Evolutionary conservation across 805 yeast species (phyloP), one percentile per base, ranked within the genome.

Genomic region (Sugiyamaella qingdaonensis): DNA sequence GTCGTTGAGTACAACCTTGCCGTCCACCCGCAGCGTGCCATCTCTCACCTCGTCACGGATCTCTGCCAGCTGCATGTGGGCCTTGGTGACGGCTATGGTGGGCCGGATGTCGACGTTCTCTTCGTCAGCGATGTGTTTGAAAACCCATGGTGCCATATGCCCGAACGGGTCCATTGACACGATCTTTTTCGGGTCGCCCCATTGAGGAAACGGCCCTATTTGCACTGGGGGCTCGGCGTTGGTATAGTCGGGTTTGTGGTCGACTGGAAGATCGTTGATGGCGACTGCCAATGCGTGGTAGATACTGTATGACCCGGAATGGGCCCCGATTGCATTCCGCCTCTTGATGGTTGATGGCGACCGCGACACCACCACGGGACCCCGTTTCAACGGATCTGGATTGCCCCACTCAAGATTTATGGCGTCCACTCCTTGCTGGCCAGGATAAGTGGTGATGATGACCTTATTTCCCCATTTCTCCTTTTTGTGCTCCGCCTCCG

Each of bases 141-240:
- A 82, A 44, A 79, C 56, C 80, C 82, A 80, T 10, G 86, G 86
- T 10, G 85, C 80, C 55, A 81, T 66, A 59, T 82, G 88, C 24
- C 87, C 88, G 61, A 78, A 79, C 19, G 86, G 85, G 64, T 82
- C 88, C 75, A 82, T 68, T 1, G 86, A 75, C 21, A 81, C 86
- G 58, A 82, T 82, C 65, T 82, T 82, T 55, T 75, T 77, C 16
- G 66, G 60, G 51, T 74, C 78, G 46, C 72, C 71, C 88, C 88
- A 82, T 57, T 78, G 79, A 29, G 78, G 74, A 54, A 77, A 79
- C 53, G 78, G 81, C 9, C 77, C 75, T 58, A 82, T 72, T 24
- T 76, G 62, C 51, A 79, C 78, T 10, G 83, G 83, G 10, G 88
- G 86, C 61, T 82, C 78, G 31, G 86, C 76, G 64, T 82, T 80